phyloP scores from a whole-genome alignment of 1,284 basidiomycete species.

The Ceratobasidium sp. region DNA sequence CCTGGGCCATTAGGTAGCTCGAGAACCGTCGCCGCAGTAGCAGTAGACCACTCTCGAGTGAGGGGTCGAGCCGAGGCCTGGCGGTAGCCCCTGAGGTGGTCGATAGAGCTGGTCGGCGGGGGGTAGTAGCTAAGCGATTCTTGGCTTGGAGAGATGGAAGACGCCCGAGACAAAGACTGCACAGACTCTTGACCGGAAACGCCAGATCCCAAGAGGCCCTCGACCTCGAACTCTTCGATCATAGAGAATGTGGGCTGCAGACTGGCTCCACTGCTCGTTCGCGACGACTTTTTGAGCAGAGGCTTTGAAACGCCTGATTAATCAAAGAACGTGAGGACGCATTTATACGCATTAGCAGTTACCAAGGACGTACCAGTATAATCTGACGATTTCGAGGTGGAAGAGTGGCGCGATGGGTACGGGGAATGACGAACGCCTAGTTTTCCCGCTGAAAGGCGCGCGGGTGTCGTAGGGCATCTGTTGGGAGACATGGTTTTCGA shows the following conservation, averaged over 20 bases:
- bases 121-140: constrained; percentile 17
- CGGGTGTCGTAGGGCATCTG: constrained; percentile 14
- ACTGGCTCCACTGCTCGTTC: constrained; percentile 16
- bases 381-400: constrained; percentile 2
- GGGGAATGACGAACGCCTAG: constrained; percentile 32
- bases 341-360: not conserved
- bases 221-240: constrained; percentile 40
- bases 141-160: not conserved
- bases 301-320: constrained; percentile 14
- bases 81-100: not conserved
- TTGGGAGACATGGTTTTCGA: constrained; percentile 21
- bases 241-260: constrained; percentile 34
- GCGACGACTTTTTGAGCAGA: not conserved
- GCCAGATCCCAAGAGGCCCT: constrained; percentile 9
- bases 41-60: constrained; percentile 10
- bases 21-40: constrained; percentile 27
- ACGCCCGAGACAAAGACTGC: not conserved
- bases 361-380: not conserved
- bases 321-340: not conserved
- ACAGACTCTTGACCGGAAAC: constrained; percentile 8
- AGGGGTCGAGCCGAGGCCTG: not conserved
- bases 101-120: not conserved
- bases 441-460: constrained; percentile 7
- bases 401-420: constrained; percentile 12
- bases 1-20: constrained; percentile 37